Base-by-base conservation (phyloP, 116 monocot species). In the Phalaenopsis hybrid region DNA sequence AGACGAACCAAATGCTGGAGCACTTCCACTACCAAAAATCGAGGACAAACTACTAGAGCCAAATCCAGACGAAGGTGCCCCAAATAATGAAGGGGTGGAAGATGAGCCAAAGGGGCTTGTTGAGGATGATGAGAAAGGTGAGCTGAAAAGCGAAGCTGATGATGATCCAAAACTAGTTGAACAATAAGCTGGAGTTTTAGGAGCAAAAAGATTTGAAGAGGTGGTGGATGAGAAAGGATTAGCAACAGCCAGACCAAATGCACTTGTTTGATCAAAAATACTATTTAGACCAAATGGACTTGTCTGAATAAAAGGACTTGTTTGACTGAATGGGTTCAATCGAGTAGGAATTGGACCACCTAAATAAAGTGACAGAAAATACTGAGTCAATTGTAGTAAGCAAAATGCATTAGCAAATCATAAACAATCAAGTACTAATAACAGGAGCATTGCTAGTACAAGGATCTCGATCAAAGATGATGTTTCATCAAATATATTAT, bases 21-120 rank as follows among this genome's bases (percentile, higher is more conserved):
- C 82, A 15, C 85, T 83, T 15, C 85, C 81, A 77, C 85, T 81
- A 76, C 87, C 87, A 89, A 93, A 92, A 55, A 90, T 20, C 7
- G 91, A 90, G 15, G 83, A 31, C 68, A 89, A 61, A 65, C 86
- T 78, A 81, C n/a, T 87, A 81, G 89, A 79, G 83, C 88, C 89
- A 83, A 93, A 99, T 77, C 81, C 82, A 78, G 93, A 77, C 2
- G 67, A 74, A 11, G 93, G 61, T 78, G 76, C 49, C 17, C 79
- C 89, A 89, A 67, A 93, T n/a, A 86, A 78, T 76, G 98, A 84
- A 76, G 90, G 68, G 34, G 88, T 81, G 16, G 91, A 84, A 41
- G 92, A 45, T 4, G 92, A 83, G 18, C 91, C 92, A 85, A 99
- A 99, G 45, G 95, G 91, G 80, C 86, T 93, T 77, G 95, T 89